Evolutionary conservation across 441 rosid genomes (phyloP), one percentile per base, ranked within the genome.

Genomic region (Gossypium lobatum): DNA sequence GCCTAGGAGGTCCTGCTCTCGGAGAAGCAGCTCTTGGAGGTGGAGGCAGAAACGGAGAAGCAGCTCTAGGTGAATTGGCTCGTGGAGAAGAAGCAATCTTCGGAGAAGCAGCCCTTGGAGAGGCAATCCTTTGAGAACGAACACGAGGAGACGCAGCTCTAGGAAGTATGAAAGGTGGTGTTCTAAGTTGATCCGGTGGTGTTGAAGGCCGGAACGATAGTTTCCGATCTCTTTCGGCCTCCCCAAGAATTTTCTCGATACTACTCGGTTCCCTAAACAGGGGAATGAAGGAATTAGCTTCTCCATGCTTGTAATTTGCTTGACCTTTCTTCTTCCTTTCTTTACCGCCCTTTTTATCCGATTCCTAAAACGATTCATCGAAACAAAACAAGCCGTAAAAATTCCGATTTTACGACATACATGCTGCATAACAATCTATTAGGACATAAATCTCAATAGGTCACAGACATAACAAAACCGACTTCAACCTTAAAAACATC

Each of bases 201-300:
- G 91, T 80, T 7, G 88, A 92, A 73, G 98, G 97, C 79, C 88
- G 79, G 78, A 90, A 93, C 18, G 82, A 67, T 76, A 91, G 68
- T 61, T 80, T 88, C 75, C 88, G 93, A 79, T 95, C 99, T 73
- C 93, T 86, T 78, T 93, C 99, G 16, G 95, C 99, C 66, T 95
- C 99, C 34, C 90, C 96, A 61, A 95, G 83, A 67, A 95, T 95
- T 78, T 91, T 90, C 78, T 95, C 99, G 6, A 95, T 87, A 77
- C 98, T 93, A 83, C 98, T 95, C 0, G 99, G 97, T 83, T 79
- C 88, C 79, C 91, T 90, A 81, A 91, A 90, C 71, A 86, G 77
- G 5, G 98, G 97, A 83, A 95, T 89, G 83, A 95, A 92, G 70
- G 97, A 88, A 82, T 81, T 88, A 39, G 89, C 84, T 77, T 92